Evolutionary conservation across 164 flowering plant species (phyloP).

Genomic region (Annona squamosa): DNA sequence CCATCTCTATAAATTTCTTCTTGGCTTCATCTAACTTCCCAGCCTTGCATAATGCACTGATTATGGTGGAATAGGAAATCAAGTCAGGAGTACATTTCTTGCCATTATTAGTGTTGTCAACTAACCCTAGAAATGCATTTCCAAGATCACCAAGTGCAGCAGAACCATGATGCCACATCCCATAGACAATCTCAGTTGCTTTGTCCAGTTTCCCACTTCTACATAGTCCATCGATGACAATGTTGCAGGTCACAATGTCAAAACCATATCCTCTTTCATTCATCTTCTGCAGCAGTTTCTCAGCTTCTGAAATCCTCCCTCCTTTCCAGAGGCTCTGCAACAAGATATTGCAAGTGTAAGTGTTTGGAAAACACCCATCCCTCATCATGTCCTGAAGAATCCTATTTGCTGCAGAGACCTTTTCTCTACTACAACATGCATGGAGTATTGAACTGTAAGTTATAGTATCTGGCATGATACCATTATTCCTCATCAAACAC

Average conservation of each 20-base stretch:
- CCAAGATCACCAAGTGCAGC: slow-evolving; percentile 79
- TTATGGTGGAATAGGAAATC: slow-evolving; percentile 68
- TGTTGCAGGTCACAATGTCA: slow-evolving; percentile 84
- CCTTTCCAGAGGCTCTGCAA: slow-evolving; percentile 79
- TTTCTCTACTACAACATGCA: slow-evolving; percentile 65
- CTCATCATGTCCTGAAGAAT: slow-evolving; percentile 63
- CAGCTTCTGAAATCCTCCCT: slow-evolving; percentile 68
- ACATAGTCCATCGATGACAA: slow-evolving; percentile 75
- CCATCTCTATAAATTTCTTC: slow-evolving; percentile 72
- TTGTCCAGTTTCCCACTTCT: slow-evolving; percentile 63
- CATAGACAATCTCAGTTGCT: slow-evolving; percentile 66
- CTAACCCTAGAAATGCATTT: slow-evolving; percentile 52
- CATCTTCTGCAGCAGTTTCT: slow-evolving; percentile 76
- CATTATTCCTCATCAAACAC: slow-evolving; percentile 47
- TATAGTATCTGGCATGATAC: slow-evolving; percentile 58
- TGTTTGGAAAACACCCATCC: slow-evolving; percentile 55
- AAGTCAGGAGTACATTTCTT: slow-evolving; percentile 70
- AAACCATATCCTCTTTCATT: slow-evolving; percentile 67
- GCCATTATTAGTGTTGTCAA: slow-evolving; percentile 36
- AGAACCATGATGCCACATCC: slow-evolving; percentile 86
- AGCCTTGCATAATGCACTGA: slow-evolving; percentile 61
- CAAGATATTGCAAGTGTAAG: slow-evolving; percentile 73
- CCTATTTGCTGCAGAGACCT: slow-evolving; percentile 48
- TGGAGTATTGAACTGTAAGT: slow-evolving; percentile 69
- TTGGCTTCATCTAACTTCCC: slow-evolving; percentile 86